Base-by-base conservation (phyloP, 768 basidiomycete species). In the Boletellus ananiceps region DNA sequence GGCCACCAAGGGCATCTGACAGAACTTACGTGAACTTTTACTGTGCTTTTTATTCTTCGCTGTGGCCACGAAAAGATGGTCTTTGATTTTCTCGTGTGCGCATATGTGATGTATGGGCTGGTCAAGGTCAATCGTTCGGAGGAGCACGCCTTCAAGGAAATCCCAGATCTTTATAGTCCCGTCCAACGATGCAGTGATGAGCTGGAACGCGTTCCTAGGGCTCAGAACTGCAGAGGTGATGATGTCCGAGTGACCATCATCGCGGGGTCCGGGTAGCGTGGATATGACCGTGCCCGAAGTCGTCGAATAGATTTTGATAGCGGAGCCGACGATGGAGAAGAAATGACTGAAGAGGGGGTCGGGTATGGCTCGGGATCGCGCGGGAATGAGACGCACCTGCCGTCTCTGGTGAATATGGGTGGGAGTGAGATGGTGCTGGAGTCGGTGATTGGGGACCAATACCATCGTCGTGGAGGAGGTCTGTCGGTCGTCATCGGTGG, bases 111-210 rank as follows among this genome's bases (percentile, higher is more conserved):
- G 78, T 57, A 94, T 82, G 13, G 86, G 82, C 51, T 86, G 79
- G 25, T 75, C 75, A 38, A 92, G 61, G 49, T 81, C 75, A 54
- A 96, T 78, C 2, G 84, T 88, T 52, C 83, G 81, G 51, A 97
- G 71, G 11, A 96, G 70, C 8, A 76, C 73, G 5, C 84, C 93
- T 50, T 96, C 93, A 33, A 94, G 71, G 66, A 88, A 94, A 69
- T 98, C 93, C 96, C 96, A 99, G 21, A 96, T 71, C 64, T 88
- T 81, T 54, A 98, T 69, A 32, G 76, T 77, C n/a, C 93, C 95
- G 57, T 93, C 87, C 51, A 83, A 60, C 8, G 90, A 89, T 41
- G 82, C 84, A 11, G 92, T 92, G 55, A 97, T 81, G 55, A 99
- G 69, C 66, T 98, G 96, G 55, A 92, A 88, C 21, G 82, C 75